These are phyloP conservation scores for Xylaria bambusicola DNA, from an alignment of 495 filamentous ascomycete species.

Conservation along the genomic window DNA sequence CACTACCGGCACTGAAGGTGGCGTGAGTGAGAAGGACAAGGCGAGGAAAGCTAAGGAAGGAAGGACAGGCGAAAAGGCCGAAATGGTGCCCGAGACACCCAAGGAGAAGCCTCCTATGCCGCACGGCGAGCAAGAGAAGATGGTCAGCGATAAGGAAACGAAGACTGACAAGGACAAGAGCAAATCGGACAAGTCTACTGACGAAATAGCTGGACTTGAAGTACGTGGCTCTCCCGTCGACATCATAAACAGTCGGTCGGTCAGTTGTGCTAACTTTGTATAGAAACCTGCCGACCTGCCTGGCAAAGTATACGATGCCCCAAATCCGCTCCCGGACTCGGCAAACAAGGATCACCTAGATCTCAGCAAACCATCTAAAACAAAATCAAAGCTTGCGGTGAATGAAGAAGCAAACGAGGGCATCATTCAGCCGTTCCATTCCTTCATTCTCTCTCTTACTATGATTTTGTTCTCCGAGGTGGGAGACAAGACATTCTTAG, in stretches of 20 bases:
- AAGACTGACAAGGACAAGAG: constrained; percentile 42
- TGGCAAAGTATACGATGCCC: constrained; percentile 75
- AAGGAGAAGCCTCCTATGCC: constrained; percentile 84
- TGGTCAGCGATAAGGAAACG: constrained; percentile 39
- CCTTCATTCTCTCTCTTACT: constrained; percentile 85
- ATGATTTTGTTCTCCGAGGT: constrained; percentile 99
- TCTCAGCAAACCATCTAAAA: constrained; percentile 54
- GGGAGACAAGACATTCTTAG: constrained; percentile 97
- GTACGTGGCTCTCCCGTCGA: too few species aligned
- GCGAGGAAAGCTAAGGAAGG: constrained; percentile 62
- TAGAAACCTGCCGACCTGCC: constrained; percentile 85
- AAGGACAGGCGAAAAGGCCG: constrained; percentile 59
- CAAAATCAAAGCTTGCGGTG: constrained; percentile 31
- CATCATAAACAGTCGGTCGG: too few species aligned
- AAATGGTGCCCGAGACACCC: constrained; percentile 77
- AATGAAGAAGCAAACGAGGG: constrained; percentile 52
- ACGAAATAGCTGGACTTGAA: constrained; percentile 64
- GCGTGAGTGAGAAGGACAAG: constrained; percentile 81
- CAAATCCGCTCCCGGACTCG: constrained; percentile 70
- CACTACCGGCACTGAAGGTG: constrained; percentile 83
- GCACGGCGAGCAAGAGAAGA: constrained; percentile 70
- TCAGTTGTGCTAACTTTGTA: constrained; percentile 14
- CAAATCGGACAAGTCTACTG: constrained; percentile 42
- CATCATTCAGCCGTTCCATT: constrained; percentile 83
- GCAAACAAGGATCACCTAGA: constrained; percentile 68